Base-by-base conservation (phyloP, 371 early-diverging fungal species). In the Syncephalis fuscata region DNA sequence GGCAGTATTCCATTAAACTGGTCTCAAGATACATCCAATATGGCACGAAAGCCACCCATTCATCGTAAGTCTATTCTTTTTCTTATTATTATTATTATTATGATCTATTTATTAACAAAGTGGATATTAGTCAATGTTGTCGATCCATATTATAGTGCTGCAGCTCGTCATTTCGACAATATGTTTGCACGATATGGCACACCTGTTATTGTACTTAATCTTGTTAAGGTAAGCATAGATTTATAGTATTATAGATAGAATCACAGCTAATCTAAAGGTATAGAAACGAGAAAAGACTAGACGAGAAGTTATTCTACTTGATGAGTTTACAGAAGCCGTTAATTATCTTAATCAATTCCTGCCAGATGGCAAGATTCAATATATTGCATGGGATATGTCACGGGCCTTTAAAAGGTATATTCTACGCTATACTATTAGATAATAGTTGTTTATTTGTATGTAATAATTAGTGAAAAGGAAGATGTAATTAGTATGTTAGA, bases 371-470 rank as follows among this genome's bases (percentile, higher is more conserved):
- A 74, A 80, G 55, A 85, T 91, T 37, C 67, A 76, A 50, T 94
- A 97, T 58, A 76, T 89, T 51, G 85, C 88, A 1, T 94, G 92
- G 89, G 98, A 97, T 65, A 97, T 97, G 98, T 90, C 94, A 7
- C 62, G 90, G 32, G 94, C 95, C 10, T 83, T 85, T 7, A 92
- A 93, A 61, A 87, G 78, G 80, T 80, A 63, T 21, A 39, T 3
- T 3, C 17, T 36, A 25, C 24, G 36, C n/a, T 23, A 16, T 11
- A 21, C 7, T 27, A 23, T 43, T 48, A 22, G 32, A 32, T 23
- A 50, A 38, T 24, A 42, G 26, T 27, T 11, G 46, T 39, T 14
- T 32, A 32, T 32, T 4, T 32, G 11, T 32, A 32, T 32, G 11
- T 14, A 39, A 17, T 17, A 22, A 53, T 20, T 26, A 74, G 82